Base-by-base conservation (phyloP, 2,329 filamentous ascomycete species). In the Fusarium sambucinum region DNA sequence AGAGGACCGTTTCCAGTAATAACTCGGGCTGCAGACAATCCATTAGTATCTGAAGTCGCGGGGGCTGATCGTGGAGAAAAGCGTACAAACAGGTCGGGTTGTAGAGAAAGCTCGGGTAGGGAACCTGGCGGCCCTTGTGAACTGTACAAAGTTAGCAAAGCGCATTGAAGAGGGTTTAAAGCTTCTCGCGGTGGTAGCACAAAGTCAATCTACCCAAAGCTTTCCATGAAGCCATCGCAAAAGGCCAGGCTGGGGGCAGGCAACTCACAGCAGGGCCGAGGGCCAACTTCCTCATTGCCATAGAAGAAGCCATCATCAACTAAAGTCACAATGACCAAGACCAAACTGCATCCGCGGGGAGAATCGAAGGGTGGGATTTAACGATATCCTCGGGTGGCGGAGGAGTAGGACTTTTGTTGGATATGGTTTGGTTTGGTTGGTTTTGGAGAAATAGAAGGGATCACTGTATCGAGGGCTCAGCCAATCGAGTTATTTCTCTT, bases 61-160 rank as follows among this genome's bases (percentile, higher is more conserved):
- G 29, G 6, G 30, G 16, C 30, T 30, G 27, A 23, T 54, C 48
- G 55, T 19, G 21, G 16, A 45, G 25, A 21, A 79, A 33, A 33
- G 46, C 89, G 77, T 88, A 93, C 91, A 90, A 75, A 89, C 91
- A 72, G 92, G 89, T 77, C 90, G 89, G 69, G 95, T 95, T 68
- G 92, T 93, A 66, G 95, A 97, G 83, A 99, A 98, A 64, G 89
- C 85, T 82, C 94, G 88, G 77, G 86, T 85, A 77, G 92, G 88
- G 75, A 84, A 85, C 80, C 86, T 87, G 74, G 89, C 80, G 73
- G 84, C 81, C 76, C 86, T 86, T 70, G 88, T 86, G 78, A 92
- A 86, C 90, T 93, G 65, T 54, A 16, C 35, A 44, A 30, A 29
- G 66, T 77, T 50, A 77, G 74, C 59, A 61, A n/a, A 54, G 55